Percentiles rank a stretch among this genome's conserved stretches.
Conservation (phyloP, 805 yeast species). For the Candida ascalaphidarum region DNA sequence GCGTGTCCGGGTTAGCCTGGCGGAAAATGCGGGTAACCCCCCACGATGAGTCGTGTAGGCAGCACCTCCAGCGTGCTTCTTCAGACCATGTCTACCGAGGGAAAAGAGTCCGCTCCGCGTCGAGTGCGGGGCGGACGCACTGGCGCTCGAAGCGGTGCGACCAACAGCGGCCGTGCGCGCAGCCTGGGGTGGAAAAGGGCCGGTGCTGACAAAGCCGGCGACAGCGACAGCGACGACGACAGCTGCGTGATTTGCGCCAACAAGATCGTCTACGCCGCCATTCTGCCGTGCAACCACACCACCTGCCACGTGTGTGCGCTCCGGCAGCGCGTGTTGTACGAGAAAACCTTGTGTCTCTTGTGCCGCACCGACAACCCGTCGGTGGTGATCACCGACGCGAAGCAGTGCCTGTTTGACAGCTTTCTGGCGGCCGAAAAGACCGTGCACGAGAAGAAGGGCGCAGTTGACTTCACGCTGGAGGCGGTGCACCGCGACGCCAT, state of each 20-base stretch:
- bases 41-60: no score
- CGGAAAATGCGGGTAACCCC: no score
- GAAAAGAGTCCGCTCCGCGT: no score
- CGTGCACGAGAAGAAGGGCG: constrained; percentile 35
- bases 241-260: constrained; percentile 84
- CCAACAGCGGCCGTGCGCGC: constrained; percentile 1
- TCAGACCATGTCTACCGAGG: no score
- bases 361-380: constrained; percentile 67
- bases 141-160: constrained; percentile 16
- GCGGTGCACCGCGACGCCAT: constrained; percentile 41
- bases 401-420: constrained; percentile 26
- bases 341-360: constrained; percentile 66
- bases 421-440: constrained; percentile 21
- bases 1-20: no score
- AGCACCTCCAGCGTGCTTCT: no score
- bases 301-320: constrained; percentile 80
- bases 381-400: constrained; percentile 49
- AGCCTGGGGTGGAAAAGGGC: no score
- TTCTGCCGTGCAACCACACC: constrained; percentile 77
- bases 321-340: constrained; percentile 73
- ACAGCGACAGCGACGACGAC: constrained; percentile 23
- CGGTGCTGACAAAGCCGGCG: background rate
- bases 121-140: constrained; percentile 9
- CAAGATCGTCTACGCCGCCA: constrained; percentile 49
- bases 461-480: constrained; percentile 51